Evolutionary conservation across 2,329 filamentous ascomycete species (phyloP).

Genomic region (Ophiostoma piceae): DNA sequence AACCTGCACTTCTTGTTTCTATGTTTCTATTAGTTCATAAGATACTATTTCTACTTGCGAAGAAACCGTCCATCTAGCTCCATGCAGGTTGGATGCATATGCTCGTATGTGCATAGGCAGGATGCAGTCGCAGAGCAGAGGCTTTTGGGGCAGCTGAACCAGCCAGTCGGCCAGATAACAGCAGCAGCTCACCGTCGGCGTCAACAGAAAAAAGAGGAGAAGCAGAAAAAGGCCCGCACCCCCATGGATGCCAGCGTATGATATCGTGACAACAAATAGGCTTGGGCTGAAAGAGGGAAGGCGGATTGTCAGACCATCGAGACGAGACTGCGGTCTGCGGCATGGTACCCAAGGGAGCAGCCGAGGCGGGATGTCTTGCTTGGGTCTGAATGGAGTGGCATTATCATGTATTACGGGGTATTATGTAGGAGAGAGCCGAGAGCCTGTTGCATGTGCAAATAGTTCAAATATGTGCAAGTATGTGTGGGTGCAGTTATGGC

Average conservation of each 20-base stretch:
- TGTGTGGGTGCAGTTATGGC: no score
- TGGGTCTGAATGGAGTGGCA: neutral
- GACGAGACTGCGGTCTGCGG: neutral
- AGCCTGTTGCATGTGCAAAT: neutral
- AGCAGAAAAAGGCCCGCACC: neutral
- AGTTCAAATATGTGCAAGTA: neutral
- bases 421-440: neutral
- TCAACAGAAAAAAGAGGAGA: neutral
- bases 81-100: neutral
- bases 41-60: neutral
- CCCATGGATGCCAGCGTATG: neutral
- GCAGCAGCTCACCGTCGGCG: neutral
- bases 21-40: neutral
- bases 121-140: neutral
- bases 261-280: constrained; percentile 7
- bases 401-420: neutral
- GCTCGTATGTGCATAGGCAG: neutral
- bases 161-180: neutral
- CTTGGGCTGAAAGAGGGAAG: constrained; percentile 7
- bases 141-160: neutral
- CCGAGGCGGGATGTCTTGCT: constrained; percentile 6
- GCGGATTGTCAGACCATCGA: neutral
- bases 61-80: neutral
- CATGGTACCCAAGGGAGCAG: constrained; percentile 9
- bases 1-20: neutral